Conservation (phyloP, 257 asterid species). For the Nicotiana benthamiana region DNA sequence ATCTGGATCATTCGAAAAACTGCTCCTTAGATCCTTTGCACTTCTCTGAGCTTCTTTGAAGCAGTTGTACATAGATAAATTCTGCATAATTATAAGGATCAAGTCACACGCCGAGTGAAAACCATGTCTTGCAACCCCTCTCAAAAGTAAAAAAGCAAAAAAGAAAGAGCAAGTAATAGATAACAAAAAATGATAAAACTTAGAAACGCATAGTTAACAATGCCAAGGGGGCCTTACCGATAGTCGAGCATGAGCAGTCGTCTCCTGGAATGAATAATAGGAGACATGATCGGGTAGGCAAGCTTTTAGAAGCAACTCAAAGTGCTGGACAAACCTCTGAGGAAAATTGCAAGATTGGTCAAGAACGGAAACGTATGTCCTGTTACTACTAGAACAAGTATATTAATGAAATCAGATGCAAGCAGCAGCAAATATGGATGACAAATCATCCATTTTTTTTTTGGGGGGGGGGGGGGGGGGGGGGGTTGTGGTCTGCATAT, state of each 20-base stretch:
- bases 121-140: background rate
- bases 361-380: background rate
- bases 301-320: conserved; percentile 86
- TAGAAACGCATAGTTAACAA: background rate
- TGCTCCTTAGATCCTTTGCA: conserved; percentile 62
- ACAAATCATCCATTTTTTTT: background rate
- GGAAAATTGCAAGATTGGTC: conserved; percentile 17
- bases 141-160: background rate
- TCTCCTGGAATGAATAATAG: conserved; percentile 57
- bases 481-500: too few relatives aligned
- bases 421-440: background rate
- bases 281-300: conserved; percentile 77
- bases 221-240: conserved; percentile 42
- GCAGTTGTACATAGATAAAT: conserved; percentile 45
- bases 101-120: background rate
- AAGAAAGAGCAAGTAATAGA: background rate
- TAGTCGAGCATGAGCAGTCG: conserved; percentile 49
- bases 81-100: conserved; percentile 28
- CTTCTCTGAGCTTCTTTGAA: conserved; percentile 82
- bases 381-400: background rate
- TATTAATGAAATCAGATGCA: conserved; percentile 3
- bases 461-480: background rate
- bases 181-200: background rate
- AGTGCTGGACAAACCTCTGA: conserved; percentile 95
- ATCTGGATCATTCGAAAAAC: conserved; percentile 55